Conservation (phyloP, 352 stramenopile genomes). For the Globisporangium okanoganense region DNA sequence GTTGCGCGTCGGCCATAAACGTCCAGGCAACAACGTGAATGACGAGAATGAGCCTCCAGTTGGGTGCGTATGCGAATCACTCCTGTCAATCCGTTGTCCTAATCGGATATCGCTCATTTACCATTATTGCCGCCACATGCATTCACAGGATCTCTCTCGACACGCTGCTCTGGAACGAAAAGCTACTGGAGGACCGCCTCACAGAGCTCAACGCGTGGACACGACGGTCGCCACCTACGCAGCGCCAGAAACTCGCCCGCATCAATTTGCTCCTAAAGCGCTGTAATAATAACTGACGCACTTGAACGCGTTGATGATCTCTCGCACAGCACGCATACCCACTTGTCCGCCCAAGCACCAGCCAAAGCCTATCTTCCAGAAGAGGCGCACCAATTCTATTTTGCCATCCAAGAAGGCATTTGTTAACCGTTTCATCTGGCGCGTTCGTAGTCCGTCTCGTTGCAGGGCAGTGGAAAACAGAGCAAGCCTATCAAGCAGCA, state of each 20-base stretch:
- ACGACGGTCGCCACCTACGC: constrained; percentile 39
- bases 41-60: constrained; percentile 22
- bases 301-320: background rate
- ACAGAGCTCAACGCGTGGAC: constrained; percentile 66
- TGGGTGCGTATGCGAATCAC: constrained; percentile 22
- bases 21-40: constrained; percentile 14
- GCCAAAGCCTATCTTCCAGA: background rate
- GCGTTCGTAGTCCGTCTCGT: background rate
- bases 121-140: background rate
- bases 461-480: background rate
- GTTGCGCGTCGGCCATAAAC: constrained; percentile 45
- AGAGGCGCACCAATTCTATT: background rate
- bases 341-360: background rate
- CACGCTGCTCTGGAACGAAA: constrained; percentile 64
- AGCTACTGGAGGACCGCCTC: constrained; percentile 59
- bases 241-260: constrained; percentile 55
- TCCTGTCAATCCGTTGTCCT: background rate
- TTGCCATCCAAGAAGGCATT: background rate
- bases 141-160: constrained; percentile 58
- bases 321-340: background rate
- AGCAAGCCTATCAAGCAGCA: background rate
- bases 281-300: constrained; percentile 29
- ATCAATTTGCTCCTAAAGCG: constrained; percentile 69
- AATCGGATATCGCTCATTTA: background rate
- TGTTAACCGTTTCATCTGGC: constrained; percentile 1